These are phyloP conservation scores for Lactarius tabidus DNA, from an alignment of 768 basidiomycete species.

Conservation along the genomic window DNA sequence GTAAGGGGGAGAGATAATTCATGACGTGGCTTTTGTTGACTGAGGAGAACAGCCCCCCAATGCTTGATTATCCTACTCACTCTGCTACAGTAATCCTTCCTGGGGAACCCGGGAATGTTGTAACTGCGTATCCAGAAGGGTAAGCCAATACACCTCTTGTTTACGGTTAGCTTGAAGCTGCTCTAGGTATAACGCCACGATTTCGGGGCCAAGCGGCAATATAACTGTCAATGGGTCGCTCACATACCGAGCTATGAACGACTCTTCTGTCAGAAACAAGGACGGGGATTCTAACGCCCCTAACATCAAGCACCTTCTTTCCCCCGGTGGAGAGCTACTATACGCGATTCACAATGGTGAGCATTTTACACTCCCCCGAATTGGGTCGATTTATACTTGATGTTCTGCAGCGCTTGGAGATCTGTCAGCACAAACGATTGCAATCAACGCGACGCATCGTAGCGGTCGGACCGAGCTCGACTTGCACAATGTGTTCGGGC, in stretches of 20 bases:
- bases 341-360: conserved; percentile 72
- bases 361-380: conserved; percentile 11
- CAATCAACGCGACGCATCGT: conserved; percentile 68
- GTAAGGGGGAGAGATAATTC: neutral
- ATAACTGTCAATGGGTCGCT: conserved; percentile 64
- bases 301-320: conserved; percentile 44
- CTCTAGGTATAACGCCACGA: conserved; percentile 54
- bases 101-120: conserved; percentile 48
- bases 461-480: conserved; percentile 62
- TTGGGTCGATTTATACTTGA: neutral
- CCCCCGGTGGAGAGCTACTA: conserved; percentile 53
- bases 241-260: conserved; percentile 42
- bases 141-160: conserved; percentile 30
- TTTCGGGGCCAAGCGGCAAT: conserved; percentile 69
- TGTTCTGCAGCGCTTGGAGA: conserved; percentile 43
- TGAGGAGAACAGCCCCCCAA: conserved; percentile 45
- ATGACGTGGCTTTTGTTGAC: neutral
- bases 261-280: conserved; percentile 9
- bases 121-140: conserved; percentile 69
- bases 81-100: conserved; percentile 53
- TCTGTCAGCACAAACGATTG: conserved; percentile 53
- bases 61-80: conserved; percentile 52
- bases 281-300: neutral
- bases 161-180: neutral
- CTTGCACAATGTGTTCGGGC: conserved; percentile 66